phyloP scores from a whole-genome alignment of 2,329 filamentous ascomycete species.

The Colletotrichum tofieldiae region DNA sequence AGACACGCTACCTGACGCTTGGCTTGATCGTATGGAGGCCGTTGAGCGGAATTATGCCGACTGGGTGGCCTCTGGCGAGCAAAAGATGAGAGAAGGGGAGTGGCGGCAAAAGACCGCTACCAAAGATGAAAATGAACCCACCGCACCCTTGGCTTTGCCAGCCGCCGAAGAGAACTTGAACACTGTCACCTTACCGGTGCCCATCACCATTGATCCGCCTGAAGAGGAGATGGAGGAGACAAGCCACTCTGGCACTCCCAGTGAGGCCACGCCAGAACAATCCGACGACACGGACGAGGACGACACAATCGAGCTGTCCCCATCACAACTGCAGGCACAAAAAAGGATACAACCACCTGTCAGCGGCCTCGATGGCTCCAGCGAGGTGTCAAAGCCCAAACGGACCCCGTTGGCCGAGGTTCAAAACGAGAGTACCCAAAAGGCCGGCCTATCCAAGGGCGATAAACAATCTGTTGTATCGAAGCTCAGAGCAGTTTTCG shows the following conservation, averaged over 20 bases:
- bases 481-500: conserved; percentile 8
- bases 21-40: conserved; percentile 89
- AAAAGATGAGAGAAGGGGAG: conserved; percentile 79
- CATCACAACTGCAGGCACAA: conserved; percentile 24
- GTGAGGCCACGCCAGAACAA: conserved; percentile 24
- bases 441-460: neutral
- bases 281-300: conserved; percentile 21
- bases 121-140: conserved; percentile 44
- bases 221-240: conserved; percentile 10
- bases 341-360: neutral
- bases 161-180: conserved; percentile 1
- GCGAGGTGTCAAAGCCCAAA: conserved; percentile 20
- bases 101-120: conserved; percentile 50
- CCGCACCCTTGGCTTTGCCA: conserved; percentile 2
- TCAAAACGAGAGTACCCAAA: conserved; percentile 28
- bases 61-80: conserved; percentile 86
- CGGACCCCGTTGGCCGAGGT: conserved; percentile 34
- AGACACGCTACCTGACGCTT: conserved; percentile 87
- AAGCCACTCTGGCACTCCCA: neutral
- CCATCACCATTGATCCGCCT: conserved; percentile 31
- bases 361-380: conserved; percentile 26
- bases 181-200: conserved; percentile 28
- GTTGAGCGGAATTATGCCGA: conserved; percentile 84
- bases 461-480: conserved; percentile 19
- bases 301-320: conserved; percentile 8